These are phyloP conservation scores for Inga leiocalycina DNA, from an alignment of 306 rosid genomes.

Conservation along the genomic window DNA sequence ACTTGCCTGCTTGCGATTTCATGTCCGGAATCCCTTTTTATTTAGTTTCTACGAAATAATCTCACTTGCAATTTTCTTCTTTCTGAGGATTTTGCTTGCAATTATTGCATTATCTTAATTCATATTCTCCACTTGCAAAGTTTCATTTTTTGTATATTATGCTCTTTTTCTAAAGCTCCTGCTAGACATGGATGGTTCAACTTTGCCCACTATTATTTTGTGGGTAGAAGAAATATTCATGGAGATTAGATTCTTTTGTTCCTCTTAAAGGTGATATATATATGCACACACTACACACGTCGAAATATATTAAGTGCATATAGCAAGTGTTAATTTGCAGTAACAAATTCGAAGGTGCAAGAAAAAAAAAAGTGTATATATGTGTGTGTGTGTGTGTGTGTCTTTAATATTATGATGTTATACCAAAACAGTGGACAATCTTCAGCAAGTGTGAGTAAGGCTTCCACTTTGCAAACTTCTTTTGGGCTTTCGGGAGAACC, in stretches of 20 bases:
- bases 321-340: neutral
- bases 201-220: neutral
- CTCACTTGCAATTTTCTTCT: neutral
- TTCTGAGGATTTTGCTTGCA: neutral
- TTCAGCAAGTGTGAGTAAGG: conserved; percentile 1
- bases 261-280: neutral
- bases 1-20: neutral
- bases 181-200: neutral
- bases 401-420: neutral
- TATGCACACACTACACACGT: neutral
- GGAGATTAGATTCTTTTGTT: neutral
- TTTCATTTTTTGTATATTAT: neutral
- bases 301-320: neutral
- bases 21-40: neutral
- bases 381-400: too few relatives aligned
- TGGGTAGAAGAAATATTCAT: neutral
- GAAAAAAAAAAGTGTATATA: neutral
- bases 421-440: conserved; percentile 33
- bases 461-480: conserved; percentile 35
- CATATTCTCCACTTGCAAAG: neutral
- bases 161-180: neutral
- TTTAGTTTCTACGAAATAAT: neutral
- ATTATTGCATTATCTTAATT: neutral
- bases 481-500: conserved; percentile 12
- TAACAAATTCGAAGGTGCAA: neutral